Evolutionary conservation across 495 filamentous ascomycete species (phyloP), one percentile per base, ranked within the genome.

Genomic region (Talaromyces ruber): DNA sequence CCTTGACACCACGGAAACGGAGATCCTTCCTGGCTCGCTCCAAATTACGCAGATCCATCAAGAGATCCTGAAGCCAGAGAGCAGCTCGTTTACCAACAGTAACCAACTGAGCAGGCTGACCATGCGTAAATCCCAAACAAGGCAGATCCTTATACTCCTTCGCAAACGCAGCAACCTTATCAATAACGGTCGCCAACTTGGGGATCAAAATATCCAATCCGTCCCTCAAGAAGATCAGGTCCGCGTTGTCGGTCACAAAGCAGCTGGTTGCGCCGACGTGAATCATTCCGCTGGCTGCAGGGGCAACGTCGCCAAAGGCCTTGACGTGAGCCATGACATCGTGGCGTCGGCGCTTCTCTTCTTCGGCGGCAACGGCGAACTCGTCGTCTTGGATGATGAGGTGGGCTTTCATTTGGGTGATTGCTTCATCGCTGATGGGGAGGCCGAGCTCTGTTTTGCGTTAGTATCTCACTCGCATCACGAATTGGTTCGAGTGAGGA

Each of bases 51-150:
- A 98, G 81, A 62, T 98, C 94, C 79, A 93, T 87, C 65, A 94
- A 76, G 16, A 98, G 81, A 69, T 97, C 91, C 71, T 94, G 90
- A 47, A 88, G 85, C 93, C 93, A 97, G 64, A 92, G 85, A 58
- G 83, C 82, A 14, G 90, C 85, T 65, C 89, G 78, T 68, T 88
- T 87, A 60, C 94, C 93, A 21, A 97, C 88, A 9, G 94, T 96
- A 62, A 90, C 93, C 61, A 87, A 77, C 73, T 93, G 88, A 63
- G 85, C 83, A 64, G 88, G 81, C 74, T 94, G 91, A 62, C 85
- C 85, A 73, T 97, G 91, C n/a, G 92, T 96, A 79, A 90, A 96
- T 12, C 85, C 89, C 6, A 96, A 81, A 62, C 70, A 72, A 50
- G 75, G 76, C 51, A 34, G 2, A 52, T 37, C 84, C 77, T 92